phyloP scores from a whole-genome alignment of 1,284 basidiomycete species.

The Ceratobasidium sp. region DNA sequence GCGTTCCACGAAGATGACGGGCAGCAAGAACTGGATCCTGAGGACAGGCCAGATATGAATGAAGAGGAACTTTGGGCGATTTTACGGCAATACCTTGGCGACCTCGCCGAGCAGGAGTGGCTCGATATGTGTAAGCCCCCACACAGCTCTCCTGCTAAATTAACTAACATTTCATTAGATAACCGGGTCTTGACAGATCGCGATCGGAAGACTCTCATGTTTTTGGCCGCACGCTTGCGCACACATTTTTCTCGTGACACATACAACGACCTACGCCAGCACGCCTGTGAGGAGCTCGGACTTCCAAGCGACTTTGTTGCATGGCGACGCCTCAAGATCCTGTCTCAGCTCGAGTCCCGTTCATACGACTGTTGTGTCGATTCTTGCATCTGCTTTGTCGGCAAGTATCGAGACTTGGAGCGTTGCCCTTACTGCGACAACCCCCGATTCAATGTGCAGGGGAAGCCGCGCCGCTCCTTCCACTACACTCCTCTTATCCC shows the following conservation, averaged over 20 bases:
- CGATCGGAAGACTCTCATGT: background rate
- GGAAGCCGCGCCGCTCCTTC: slow-evolving; percentile 53
- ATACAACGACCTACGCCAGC: slow-evolving; percentile 16
- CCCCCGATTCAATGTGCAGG: slow-evolving; percentile 52
- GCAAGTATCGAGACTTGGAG: slow-evolving; percentile 5
- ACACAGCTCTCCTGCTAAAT: too few species aligned
- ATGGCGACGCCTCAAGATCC: slow-evolving; percentile 24
- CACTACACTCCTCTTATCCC: slow-evolving; percentile 58
- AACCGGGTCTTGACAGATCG: background rate
- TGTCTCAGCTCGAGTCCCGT: slow-evolving; percentile 19
- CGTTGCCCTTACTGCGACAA: slow-evolving; percentile 49
- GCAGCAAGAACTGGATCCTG: background rate
- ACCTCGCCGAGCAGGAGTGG: slow-evolving; percentile 22
- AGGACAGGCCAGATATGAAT: background rate
- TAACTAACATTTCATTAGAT: background rate
- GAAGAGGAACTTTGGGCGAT: slow-evolving; percentile 11
- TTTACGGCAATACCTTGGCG: background rate
- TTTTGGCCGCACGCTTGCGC: slow-evolving; percentile 16
- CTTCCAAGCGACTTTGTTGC: slow-evolving; percentile 41
- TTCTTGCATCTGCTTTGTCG: slow-evolving; percentile 31
- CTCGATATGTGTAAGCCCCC: slow-evolving; percentile 21
- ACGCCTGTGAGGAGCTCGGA: slow-evolving; percentile 10
- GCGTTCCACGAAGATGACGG: background rate
- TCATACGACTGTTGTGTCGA: slow-evolving; percentile 35
- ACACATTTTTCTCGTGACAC: slow-evolving; percentile 21